Evolutionary conservation across 164 flowering plant genomes (phyloP).

Genomic region (Vitis labrusca): DNA sequence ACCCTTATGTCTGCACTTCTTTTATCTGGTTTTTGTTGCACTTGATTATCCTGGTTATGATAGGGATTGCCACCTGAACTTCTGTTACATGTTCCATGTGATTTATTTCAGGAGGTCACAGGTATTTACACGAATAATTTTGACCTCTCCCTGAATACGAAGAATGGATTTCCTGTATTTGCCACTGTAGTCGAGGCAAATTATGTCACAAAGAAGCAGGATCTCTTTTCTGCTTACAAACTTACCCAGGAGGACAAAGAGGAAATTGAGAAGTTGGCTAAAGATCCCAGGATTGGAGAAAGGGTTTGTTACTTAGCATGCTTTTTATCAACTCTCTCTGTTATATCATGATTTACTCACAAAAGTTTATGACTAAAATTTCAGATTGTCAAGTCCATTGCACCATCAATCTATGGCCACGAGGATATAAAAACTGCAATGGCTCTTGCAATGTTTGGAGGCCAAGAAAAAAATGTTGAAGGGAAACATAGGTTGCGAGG

Average conservation of each 20-base stretch:
- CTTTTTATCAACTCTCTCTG: neutral
- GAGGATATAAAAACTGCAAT: slow-evolving; percentile 97
- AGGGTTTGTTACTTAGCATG: slow-evolving; percentile 49
- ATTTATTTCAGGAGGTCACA: slow-evolving; percentile 78
- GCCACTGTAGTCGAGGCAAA: slow-evolving; percentile 97
- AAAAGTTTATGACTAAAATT: slow-evolving; percentile 4
- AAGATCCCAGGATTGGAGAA: slow-evolving; percentile 97
- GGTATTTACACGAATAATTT: slow-evolving; percentile 94
- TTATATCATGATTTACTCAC: neutral
- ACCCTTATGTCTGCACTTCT: neutral
- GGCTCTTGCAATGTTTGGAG: slow-evolving; percentile 99
- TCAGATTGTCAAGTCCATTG: slow-evolving; percentile 93
- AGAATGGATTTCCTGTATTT: slow-evolving; percentile 98
- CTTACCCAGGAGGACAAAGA: slow-evolving; percentile 95
- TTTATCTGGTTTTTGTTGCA: neutral
- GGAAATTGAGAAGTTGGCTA: slow-evolving; percentile 88
- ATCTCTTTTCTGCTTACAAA: slow-evolving; percentile 95
- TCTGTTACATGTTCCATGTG: slow-evolving; percentile 1
- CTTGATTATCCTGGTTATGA: neutral
- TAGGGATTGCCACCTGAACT: neutral
- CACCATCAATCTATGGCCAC: slow-evolving; percentile 98
- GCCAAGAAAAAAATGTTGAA: slow-evolving; percentile 94
- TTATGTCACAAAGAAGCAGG: slow-evolving; percentile 91
- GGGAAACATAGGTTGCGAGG: slow-evolving; percentile 95
- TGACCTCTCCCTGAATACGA: slow-evolving; percentile 89